Evolutionary conservation across 441 rosid genomes (phyloP).

Genomic region (Arabidopsis lyrata): DNA sequence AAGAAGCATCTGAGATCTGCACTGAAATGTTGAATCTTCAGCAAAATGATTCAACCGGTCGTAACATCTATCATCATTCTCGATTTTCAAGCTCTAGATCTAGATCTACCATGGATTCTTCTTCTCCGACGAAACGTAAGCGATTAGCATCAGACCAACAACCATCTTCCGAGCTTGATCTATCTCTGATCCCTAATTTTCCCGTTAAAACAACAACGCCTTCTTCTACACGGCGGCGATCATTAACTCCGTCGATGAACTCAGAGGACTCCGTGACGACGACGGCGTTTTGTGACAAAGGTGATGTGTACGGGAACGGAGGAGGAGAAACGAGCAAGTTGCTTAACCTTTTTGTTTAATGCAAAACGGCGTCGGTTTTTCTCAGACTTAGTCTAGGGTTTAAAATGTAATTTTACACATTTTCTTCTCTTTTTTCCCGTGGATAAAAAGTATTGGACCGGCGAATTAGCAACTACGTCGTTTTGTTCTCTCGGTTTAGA

Average conservation of each 20-base stretch:
- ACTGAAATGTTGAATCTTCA: conserved; percentile 36
- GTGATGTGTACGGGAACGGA: conserved; percentile 37
- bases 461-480: conserved; percentile 23
- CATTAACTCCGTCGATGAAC: conserved; percentile 56
- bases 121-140: conserved; percentile 38
- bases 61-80: conserved; percentile 47
- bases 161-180: conserved; percentile 41
- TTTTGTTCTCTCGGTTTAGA: conserved; percentile 30
- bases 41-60: conserved; percentile 36
- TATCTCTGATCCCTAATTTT: conserved; percentile 43
- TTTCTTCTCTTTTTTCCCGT: conserved; percentile 12
- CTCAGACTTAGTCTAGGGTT: neutral
- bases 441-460: conserved; percentile 14
- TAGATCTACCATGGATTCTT: conserved; percentile 38
- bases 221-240: conserved; percentile 18
- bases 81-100: conserved; percentile 61
- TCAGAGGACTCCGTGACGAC: conserved; percentile 65
- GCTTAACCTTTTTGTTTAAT: conserved; percentile 65
- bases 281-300: conserved; percentile 37
- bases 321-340: conserved; percentile 54
- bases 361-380: conserved; percentile 21
- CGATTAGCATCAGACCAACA: conserved; percentile 12
- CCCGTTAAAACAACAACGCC: conserved; percentile 23
- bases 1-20: conserved; percentile 45
- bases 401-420: conserved; percentile 34